Conservation (phyloP, 305 asterid species). For the Caryopteris hybrid region DNA sequence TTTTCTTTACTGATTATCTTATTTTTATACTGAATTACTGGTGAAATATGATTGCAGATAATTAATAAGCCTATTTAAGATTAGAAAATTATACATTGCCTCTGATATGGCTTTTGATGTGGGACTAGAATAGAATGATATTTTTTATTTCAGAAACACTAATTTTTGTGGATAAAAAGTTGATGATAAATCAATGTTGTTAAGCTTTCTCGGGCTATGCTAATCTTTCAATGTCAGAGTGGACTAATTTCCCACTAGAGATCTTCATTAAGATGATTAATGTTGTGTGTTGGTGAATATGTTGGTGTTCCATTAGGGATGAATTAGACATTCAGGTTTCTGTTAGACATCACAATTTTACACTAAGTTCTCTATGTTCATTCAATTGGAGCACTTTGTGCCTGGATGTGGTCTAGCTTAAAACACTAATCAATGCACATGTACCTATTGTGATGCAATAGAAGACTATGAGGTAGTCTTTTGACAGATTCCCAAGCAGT, state of each 20-base stretch:
- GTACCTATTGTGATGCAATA: no score
- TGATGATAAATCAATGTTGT: not conserved
- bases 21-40: not conserved
- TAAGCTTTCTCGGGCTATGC: not conserved
- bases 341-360: not conserved
- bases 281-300: not conserved
- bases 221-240: not conserved
- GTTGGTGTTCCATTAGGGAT: not conserved
- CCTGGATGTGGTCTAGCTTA: not conserved
- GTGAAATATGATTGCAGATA: not conserved
- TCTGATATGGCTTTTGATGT: not conserved
- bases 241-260: not conserved
- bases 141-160: not conserved
- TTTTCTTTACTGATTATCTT: not conserved
- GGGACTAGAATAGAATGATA: not conserved
- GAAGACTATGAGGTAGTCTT: no score
- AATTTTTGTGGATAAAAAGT: not conserved
- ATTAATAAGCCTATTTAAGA: not conserved
- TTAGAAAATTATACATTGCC: not conserved
- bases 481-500: no score
- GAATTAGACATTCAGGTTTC: conserved; percentile 3
- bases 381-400: not conserved
- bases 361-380: not conserved
- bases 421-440: not conserved
- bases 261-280: conserved; percentile 7